Percentiles rank a stretch among this genome's conserved stretches.
Evolutionary conservation across 140 eudicot species (phyloP).

Genomic region (Anethum foeniculum): DNA sequence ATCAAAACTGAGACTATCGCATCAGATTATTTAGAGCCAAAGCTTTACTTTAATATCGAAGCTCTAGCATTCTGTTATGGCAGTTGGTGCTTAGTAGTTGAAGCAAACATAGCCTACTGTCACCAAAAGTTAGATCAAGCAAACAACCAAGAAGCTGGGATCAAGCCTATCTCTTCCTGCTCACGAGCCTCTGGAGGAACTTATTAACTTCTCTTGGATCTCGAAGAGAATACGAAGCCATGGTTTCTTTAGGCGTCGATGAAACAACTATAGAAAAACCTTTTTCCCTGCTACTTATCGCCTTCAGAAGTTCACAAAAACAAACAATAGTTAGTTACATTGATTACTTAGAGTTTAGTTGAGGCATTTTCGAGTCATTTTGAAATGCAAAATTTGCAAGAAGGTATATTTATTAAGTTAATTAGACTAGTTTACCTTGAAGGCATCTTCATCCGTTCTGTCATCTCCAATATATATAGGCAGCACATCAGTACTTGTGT

Average conservation of each 20-base stretch:
- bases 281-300: slow-evolving; percentile 23
- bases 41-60: not conserved
- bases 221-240: slow-evolving; percentile 34
- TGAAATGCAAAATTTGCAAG: not conserved
- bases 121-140: not conserved
- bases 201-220: slow-evolving; percentile 28
- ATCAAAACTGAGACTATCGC: not conserved
- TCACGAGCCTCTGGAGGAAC: slow-evolving; percentile 16
- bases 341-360: not conserved
- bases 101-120: not conserved
- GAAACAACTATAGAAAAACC: slow-evolving; percentile 37
- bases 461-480: slow-evolving; percentile 41
- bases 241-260: slow-evolving; percentile 29
- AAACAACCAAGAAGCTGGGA: not conserved
- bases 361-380: not conserved
- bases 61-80: not conserved
- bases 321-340: not conserved
- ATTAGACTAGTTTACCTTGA: slow-evolving; percentile 23
- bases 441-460: slow-evolving; percentile 38
- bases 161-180: not conserved
- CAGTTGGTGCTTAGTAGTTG: not conserved
- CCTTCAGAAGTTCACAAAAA: slow-evolving; percentile 7
- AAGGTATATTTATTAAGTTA: not conserved
- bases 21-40: not conserved
- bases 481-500: slow-evolving; percentile 25